Conservation (phyloP, 352 stramenopile genomes). For the Thalassiosira exigua region DNA sequence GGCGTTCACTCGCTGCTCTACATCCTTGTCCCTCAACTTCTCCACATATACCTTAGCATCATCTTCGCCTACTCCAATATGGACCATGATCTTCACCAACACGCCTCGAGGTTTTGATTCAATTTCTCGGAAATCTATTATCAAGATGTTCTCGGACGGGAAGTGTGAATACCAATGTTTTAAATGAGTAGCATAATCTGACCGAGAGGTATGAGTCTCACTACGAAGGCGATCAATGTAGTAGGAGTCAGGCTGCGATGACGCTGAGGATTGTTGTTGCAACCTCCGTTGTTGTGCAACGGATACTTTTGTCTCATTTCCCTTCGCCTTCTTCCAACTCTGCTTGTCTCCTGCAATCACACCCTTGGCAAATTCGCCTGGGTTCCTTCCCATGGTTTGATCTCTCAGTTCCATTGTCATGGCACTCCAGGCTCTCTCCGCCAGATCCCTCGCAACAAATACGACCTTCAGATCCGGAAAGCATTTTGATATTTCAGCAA, state of each 20-base stretch:
- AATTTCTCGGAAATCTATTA: slow-evolving; percentile 62
- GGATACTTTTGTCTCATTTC: slow-evolving; percentile 19
- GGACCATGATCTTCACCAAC: slow-evolving; percentile 41
- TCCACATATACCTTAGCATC: slow-evolving; percentile 39
- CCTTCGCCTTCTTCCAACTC: background rate
- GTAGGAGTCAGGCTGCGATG: slow-evolving; percentile 55
- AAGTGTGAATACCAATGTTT: slow-evolving; percentile 54
- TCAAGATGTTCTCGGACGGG: slow-evolving; percentile 48
- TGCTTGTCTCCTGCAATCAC: background rate
- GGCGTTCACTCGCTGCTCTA: slow-evolving; percentile 48
- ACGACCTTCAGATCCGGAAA: slow-evolving; percentile 58
- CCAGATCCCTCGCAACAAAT: slow-evolving; percentile 64
- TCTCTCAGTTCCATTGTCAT: slow-evolving; percentile 66
- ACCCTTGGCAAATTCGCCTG: slow-evolving; percentile 56
- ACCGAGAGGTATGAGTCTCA: slow-evolving; percentile 46
- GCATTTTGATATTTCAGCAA: slow-evolving; percentile 51
- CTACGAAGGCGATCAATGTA: slow-evolving; percentile 54
- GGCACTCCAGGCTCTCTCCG: slow-evolving; percentile 62
- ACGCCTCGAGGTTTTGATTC: slow-evolving; percentile 39
- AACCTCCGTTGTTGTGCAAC: slow-evolving; percentile 29
- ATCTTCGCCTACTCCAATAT: slow-evolving; percentile 52
- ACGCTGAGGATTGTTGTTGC: slow-evolving; percentile 43
- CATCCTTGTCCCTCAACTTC: slow-evolving; percentile 32
- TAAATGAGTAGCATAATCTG: slow-evolving; percentile 59
- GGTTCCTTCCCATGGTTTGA: slow-evolving; percentile 43